Percentiles rank a stretch among this genome's conserved stretches.
Evolutionary conservation across 495 filamentous ascomycete species (phyloP).

Genomic region (Hypoxylon fragiforme): DNA sequence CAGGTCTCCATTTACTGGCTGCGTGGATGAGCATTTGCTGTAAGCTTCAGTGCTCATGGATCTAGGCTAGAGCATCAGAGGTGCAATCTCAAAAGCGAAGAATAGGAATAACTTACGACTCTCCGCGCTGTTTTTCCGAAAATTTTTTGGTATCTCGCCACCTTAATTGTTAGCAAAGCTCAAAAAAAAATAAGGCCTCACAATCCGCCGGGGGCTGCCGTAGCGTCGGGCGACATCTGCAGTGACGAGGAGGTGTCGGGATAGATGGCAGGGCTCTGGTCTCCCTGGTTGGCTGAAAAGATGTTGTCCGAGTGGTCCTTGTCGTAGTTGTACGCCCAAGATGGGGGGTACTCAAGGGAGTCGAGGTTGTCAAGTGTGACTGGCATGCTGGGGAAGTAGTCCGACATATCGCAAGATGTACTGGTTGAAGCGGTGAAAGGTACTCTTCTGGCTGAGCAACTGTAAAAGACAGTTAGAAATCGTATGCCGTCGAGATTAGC

Average conservation of each 20-base stretch:
- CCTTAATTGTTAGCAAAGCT: constrained; percentile 42
- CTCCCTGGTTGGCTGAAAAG: neutral
- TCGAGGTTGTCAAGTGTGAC: constrained; percentile 59
- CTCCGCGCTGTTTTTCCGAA: neutral
- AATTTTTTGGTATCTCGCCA: constrained; percentile 1
- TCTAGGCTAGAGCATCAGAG: too few relatives aligned
- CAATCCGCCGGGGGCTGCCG: constrained; percentile 17
- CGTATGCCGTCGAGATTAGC: neutral
- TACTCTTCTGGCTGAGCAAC: constrained; percentile 3
- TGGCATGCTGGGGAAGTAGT: too few relatives aligned
- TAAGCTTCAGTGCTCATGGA: too few relatives aligned
- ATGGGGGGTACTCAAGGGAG: constrained; percentile 74
- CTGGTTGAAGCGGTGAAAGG: constrained; percentile 28
- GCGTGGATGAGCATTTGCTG: too few relatives aligned
- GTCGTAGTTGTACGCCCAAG: constrained; percentile 75
- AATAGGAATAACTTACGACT: too few relatives aligned
- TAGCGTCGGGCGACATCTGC: constrained; percentile 19
- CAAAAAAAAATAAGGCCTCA: constrained; percentile 43
- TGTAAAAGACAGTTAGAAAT: constrained; percentile 3
- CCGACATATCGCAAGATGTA: constrained; percentile 25
- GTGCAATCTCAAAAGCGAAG: too few relatives aligned
- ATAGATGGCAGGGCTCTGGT: neutral
- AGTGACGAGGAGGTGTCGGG: constrained; percentile 51
- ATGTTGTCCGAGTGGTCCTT: constrained; percentile 68
- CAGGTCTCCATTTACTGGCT: neutral